These are phyloP conservation scores for Daldinia caldariorum DNA, from an alignment of 495 filamentous ascomycete species.

Conservation along the genomic window DNA sequence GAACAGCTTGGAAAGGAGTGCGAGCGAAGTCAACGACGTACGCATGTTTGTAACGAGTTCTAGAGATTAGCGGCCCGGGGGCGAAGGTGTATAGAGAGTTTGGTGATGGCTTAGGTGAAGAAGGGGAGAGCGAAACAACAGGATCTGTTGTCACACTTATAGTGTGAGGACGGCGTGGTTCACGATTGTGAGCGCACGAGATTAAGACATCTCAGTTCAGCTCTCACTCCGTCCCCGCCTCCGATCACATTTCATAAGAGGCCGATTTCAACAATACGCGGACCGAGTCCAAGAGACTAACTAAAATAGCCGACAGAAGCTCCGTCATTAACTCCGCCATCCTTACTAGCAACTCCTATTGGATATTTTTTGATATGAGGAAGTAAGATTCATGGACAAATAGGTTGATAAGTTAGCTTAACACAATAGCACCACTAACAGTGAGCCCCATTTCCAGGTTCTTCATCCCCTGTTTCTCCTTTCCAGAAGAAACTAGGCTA, in stretches of 20 bases:
- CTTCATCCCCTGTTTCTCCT: neutral
- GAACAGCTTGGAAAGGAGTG: constrained; percentile 38
- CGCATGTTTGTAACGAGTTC: constrained; percentile 32
- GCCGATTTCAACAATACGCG: constrained; percentile 24
- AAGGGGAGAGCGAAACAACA: neutral
- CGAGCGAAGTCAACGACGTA: constrained; percentile 21
- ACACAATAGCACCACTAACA: neutral
- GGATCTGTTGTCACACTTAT: constrained; percentile 2
- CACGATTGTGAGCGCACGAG: constrained; percentile 10
- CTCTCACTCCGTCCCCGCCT: constrained; percentile 10
- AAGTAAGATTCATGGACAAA: neutral
- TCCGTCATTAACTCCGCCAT: constrained; percentile 32
- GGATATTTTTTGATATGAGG: constrained; percentile 1
- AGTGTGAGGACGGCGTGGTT: neutral
- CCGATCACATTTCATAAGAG: constrained; percentile 26
- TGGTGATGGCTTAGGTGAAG: neutral
- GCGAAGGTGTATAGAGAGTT: neutral
- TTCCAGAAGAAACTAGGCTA: neutral
- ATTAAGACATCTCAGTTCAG: constrained; percentile 1
- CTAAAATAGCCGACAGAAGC: constrained; percentile 25
- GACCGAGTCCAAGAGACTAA: constrained; percentile 26
- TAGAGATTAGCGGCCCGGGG: neutral
- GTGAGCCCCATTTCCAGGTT: neutral
- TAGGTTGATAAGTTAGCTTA: neutral
- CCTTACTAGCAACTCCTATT: constrained; percentile 14